These are phyloP conservation scores for Arthroderma sp. DNA, from an alignment of 2,329 filamentous ascomycete species.

Conservation along the genomic window DNA sequence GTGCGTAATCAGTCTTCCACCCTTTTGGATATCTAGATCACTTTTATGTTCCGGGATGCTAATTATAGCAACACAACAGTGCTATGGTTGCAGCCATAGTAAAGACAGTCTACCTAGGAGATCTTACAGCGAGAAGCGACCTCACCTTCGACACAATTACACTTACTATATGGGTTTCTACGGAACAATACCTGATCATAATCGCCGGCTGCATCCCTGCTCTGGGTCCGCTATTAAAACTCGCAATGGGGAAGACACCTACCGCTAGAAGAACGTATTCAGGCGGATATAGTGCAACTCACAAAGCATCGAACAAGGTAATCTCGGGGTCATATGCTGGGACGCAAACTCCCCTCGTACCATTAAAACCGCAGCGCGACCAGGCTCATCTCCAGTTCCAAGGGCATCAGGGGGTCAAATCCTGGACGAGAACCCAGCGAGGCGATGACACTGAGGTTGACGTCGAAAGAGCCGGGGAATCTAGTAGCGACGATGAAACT, in stretches of 20 bases:
- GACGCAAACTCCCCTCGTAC: neutral
- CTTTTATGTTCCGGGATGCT: neutral
- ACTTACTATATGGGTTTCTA: constrained; percentile 5
- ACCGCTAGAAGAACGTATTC: neutral
- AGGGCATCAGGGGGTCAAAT: neutral
- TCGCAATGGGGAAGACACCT: constrained; percentile 1
- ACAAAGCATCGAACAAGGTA: neutral
- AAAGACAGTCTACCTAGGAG: constrained; percentile 5
- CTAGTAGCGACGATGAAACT: neutral
- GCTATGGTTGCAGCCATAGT: constrained; percentile 7
- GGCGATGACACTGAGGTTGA: no score
- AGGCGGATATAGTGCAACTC: neutral
- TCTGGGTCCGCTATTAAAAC: constrained; percentile 4
- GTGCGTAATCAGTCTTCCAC: constrained; percentile 1
- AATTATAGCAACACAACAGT: neutral
- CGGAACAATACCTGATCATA: constrained; percentile 10
- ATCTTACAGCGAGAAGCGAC: constrained; percentile 4
- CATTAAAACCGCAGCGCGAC: neutral
- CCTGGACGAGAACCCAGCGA: no score
- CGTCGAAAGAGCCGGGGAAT: neutral
- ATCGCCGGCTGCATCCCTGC: constrained; percentile 9
- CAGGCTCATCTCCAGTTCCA: neutral
- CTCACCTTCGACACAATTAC: constrained; percentile 6
- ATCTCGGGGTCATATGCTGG: neutral
- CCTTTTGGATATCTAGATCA: neutral